Evolutionary conservation across 1,284 basidiomycete genomes (phyloP), one percentile per base, ranked within the genome.

Genomic region (Boletus coffeatus): DNA sequence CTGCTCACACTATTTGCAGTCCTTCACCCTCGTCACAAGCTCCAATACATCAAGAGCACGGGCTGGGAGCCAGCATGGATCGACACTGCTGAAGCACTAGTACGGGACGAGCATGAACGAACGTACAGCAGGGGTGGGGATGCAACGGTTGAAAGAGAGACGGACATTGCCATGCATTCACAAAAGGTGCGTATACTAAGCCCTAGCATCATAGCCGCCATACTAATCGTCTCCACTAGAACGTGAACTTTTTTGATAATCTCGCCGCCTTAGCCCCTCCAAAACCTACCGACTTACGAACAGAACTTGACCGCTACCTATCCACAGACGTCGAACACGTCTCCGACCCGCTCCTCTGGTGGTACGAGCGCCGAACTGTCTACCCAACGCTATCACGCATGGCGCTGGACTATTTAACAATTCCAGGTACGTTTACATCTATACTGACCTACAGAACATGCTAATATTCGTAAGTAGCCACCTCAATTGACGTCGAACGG

Each of bases 401-500:
- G 46, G 36, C 11, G 4, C 36, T 37, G 36, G 46, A 48, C 18
- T 48, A 48, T 39, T 13, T 62, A 1, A 60, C 36, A 4, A 56
- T 63, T 3, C 62, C 56, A 3, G 59, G 56, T 60, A 29, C 1
- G 43, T 50, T 55, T 32, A 21, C 11, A 5, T 1, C 37, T 11
- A 59, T 52, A 25, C 21, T 61, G 10, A 55, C 29, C 29, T 52
- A 46, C 18, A 41, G 39, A 41, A 41, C 39, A 41, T 41, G 39
- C 18, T 48, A 21, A 48, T 48, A 21, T 21, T 48, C n/a, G 46
- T 18, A 32, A 41, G 39, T 59, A 74, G 71, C 69, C 14, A 71
- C 67, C 18, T 73, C 73, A 5, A 62, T 74, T 13, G 64, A 70
- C 58, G 67, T 75, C 9, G 64, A 74, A 59, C 61, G 64, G 0